These are phyloP conservation scores for Neofusicoccum cordaticola DNA, from an alignment of 2,329 filamentous ascomycete genomes.

Conservation along the genomic window DNA sequence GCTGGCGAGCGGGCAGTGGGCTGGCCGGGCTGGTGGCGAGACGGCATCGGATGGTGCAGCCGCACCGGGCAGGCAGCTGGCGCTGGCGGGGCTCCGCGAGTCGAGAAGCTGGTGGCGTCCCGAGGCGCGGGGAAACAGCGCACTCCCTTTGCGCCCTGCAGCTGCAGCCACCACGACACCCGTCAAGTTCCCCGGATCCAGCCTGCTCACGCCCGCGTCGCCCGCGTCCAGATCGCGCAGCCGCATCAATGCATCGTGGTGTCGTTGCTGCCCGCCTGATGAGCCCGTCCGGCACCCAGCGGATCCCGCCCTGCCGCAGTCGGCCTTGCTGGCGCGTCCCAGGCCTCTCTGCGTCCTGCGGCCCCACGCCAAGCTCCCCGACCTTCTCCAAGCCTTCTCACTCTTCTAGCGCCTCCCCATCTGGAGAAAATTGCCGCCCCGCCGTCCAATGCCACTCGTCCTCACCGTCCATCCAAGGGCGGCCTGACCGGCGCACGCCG, in stretches of 20 bases:
- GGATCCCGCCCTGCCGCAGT: neutral
- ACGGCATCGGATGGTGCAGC: neutral
- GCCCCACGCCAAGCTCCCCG: constrained; percentile 7
- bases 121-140: neutral
- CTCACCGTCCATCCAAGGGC: neutral
- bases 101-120: neutral
- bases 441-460: neutral
- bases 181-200: neutral
- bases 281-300: neutral
- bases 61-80: neutral
- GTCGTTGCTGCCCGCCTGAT: neutral
- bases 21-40: neutral
- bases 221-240: neutral
- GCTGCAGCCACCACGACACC: neutral
- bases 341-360: neutral
- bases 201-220: neutral
- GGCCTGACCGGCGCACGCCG: neutral
- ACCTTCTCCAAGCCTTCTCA: neutral
- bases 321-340: neutral
- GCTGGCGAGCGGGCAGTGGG: neutral
- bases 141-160: neutral
- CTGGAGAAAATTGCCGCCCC: neutral
- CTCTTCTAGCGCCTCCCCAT: neutral
- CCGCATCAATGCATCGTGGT: neutral
- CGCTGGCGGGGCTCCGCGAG: neutral